Evolutionary conservation across 305 asterid genomes (phyloP).

Genomic region (Fraxinus ornus): DNA sequence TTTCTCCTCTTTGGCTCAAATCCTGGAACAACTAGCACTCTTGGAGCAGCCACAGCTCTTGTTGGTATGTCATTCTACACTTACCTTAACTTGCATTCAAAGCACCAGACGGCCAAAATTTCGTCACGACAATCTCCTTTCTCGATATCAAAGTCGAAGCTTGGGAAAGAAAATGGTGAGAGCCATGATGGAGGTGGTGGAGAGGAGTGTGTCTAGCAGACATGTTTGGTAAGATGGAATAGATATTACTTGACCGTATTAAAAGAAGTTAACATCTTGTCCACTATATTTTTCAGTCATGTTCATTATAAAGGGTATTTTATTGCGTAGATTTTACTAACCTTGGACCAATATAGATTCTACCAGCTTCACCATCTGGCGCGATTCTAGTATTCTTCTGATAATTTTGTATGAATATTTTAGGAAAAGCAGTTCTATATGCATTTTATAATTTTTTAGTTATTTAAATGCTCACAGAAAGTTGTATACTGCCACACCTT

Average conservation of each 20-base stretch:
- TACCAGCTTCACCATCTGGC: not conserved
- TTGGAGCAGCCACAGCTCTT: slow-evolving; percentile 79
- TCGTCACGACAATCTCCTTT: slow-evolving; percentile 47
- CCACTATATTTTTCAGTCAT: no score
- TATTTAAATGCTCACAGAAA: slow-evolving; percentile 3
- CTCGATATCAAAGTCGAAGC: slow-evolving; percentile 75
- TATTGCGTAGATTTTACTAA: not conserved
- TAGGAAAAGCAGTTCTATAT: slow-evolving; percentile 16
- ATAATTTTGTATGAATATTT: slow-evolving; percentile 10
- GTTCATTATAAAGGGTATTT: not conserved
- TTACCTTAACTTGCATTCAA: slow-evolving; percentile 67
- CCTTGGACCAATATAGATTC: not conserved
- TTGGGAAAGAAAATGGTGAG: slow-evolving; percentile 70
- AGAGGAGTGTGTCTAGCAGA: slow-evolving; percentile 52
- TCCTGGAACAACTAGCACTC: slow-evolving; percentile 75
- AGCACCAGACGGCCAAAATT: slow-evolving; percentile 47
- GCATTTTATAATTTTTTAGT: not conserved
- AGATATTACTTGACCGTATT: not conserved
- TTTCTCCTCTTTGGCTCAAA: slow-evolving; percentile 80
- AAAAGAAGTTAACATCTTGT: not conserved
- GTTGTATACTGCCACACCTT: slow-evolving; percentile 18
- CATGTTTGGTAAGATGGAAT: not conserved
- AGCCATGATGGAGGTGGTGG: slow-evolving; percentile 41
- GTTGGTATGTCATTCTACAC: slow-evolving; percentile 86
- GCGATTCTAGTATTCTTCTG: not conserved